Evolutionary conservation across 345 rosid genomes (phyloP).

Genomic region (Reutealis trisperma): DNA sequence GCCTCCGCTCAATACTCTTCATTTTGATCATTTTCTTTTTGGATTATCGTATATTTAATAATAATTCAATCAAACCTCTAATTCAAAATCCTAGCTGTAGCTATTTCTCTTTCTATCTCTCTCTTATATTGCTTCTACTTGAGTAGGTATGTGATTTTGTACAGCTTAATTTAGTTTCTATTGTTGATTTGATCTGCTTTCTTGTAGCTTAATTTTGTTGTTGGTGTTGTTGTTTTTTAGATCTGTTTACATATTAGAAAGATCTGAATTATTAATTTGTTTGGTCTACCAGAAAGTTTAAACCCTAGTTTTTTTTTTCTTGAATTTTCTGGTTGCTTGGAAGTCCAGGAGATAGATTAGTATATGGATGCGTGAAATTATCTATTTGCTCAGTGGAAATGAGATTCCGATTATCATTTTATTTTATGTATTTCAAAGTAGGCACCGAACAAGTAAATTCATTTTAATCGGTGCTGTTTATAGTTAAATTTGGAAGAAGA

Average conservation of each 20-base stretch:
- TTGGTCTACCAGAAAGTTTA: not conserved
- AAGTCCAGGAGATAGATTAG: not conserved
- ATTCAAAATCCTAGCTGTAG: constrained; percentile 9
- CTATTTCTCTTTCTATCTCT: not conserved
- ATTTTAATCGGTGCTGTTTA: not conserved
- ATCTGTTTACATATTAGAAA: not conserved
- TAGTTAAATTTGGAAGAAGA: not conserved
- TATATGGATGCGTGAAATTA: not conserved
- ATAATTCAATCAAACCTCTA: not conserved
- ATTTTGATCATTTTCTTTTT: not conserved
- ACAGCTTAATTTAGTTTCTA: not conserved
- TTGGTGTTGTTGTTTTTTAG: not conserved
- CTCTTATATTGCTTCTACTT: not conserved
- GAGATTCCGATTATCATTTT: not conserved
- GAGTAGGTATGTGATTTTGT: not conserved
- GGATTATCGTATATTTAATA: no score
- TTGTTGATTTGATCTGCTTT: not conserved
- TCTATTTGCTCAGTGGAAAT: not conserved
- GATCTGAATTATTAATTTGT: constrained; percentile 1
- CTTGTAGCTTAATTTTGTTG: not conserved
- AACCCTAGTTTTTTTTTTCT: not conserved
- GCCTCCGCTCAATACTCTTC: not conserved
- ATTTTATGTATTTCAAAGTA: no score
- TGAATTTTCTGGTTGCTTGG: not conserved
- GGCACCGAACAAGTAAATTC: not conserved